Percentiles rank a stretch among this genome's conserved stretches.
phyloP scores from a whole-genome alignment of 2,329 filamentous ascomycete genomes.

The Iodosphaeria phyllophila region DNA sequence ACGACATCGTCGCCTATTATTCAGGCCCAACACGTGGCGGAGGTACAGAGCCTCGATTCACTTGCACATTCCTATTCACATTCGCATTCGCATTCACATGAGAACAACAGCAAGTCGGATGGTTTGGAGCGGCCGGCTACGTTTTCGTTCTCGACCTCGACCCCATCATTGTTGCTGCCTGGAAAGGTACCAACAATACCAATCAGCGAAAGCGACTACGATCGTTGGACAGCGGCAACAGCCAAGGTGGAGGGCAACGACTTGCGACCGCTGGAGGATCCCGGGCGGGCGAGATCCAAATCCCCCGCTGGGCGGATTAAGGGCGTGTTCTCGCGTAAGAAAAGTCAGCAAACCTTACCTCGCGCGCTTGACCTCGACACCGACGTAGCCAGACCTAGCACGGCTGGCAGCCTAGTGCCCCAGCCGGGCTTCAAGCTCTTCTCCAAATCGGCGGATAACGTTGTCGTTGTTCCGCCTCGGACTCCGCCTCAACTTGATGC shows the following conservation, averaged over 20 bases:
- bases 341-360: constrained; percentile 12
- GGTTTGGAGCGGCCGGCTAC: constrained; percentile 17
- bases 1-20: constrained; percentile 52
- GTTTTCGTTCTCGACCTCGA: constrained; percentile 15
- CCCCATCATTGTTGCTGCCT: too few species aligned
- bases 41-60: constrained; percentile 19
- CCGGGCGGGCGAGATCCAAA: constrained; percentile 37
- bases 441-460: too few species aligned
- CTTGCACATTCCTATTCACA: too few species aligned
- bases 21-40: constrained; percentile 33
- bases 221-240: too few species aligned
- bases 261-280: too few species aligned
- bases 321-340: constrained; percentile 48
- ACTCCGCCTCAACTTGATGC: constrained; percentile 29
- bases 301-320: constrained; percentile 57
- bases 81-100: too few species aligned
- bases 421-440: constrained; percentile 14
- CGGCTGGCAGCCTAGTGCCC: constrained; percentile 13
- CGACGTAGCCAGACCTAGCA: too few species aligned
- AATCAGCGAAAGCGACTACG: too few species aligned
- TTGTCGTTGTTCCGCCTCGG: constrained; percentile 17
- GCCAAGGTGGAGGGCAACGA: too few species aligned
- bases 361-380: constrained; percentile 2
- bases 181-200: too few species aligned
- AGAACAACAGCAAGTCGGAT: constrained; percentile 7